These are phyloP conservation scores for Lyophyllum atratum DNA, from an alignment of 768 basidiomycete genomes.

Conservation along the genomic window DNA sequence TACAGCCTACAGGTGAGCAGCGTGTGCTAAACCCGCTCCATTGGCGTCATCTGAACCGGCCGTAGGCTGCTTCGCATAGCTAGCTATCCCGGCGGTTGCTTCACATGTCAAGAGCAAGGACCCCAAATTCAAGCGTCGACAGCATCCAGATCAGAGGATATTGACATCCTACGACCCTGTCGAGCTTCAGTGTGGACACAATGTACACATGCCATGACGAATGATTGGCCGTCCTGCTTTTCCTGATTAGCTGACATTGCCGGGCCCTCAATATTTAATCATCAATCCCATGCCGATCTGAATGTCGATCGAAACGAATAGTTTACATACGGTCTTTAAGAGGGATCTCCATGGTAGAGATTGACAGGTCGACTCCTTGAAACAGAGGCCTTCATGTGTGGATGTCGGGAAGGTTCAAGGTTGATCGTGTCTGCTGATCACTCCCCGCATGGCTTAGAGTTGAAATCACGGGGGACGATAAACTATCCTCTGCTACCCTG, in stretches of 20 bases:
- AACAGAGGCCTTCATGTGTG: background rate
- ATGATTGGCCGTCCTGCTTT: background rate
- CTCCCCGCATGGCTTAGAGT: background rate
- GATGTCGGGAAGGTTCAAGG: background rate
- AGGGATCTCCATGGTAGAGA: background rate
- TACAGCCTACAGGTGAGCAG: background rate
- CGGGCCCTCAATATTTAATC: too few species aligned
- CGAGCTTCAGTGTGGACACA: background rate
- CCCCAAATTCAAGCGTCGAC: background rate
- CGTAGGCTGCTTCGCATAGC: background rate
- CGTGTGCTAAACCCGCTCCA: background rate
- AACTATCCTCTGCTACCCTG: too few species aligned
- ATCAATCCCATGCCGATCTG: background rate
- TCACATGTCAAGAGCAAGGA: background rate
- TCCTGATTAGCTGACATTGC: background rate
- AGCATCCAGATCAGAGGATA: background rate
- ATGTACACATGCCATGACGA: background rate
- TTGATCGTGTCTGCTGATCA: conserved; percentile 4
- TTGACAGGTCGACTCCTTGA: conserved; percentile 7
- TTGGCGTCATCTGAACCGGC: background rate
- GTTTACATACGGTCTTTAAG: background rate
- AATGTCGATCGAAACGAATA: background rate
- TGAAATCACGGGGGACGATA: background rate
- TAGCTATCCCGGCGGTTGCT: background rate
- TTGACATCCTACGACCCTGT: background rate